phyloP scores from a whole-genome alignment of 441 rosid genomes.

The Populus hybrid region DNA sequence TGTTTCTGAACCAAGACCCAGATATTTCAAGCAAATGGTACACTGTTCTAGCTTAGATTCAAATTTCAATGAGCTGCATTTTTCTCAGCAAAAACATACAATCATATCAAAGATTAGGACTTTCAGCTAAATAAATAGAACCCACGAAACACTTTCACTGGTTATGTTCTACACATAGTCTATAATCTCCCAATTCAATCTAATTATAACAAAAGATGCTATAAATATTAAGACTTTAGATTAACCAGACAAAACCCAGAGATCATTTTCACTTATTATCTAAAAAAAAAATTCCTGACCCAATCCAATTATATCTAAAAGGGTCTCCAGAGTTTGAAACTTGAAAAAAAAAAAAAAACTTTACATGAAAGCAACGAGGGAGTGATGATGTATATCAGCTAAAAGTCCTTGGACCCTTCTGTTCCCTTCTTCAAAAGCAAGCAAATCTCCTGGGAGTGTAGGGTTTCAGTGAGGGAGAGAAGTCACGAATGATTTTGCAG shows the following conservation, averaged over 20 bases:
- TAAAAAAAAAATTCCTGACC: neutral
- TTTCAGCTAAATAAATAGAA: neutral
- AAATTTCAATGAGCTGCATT: neutral
- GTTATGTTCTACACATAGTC: neutral
- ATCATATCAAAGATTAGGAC: neutral
- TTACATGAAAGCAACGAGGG: too few relatives aligned
- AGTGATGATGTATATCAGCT: too few relatives aligned
- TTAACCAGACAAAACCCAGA: neutral
- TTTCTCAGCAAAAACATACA: neutral
- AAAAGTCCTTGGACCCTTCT: too few relatives aligned
- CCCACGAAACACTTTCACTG: neutral
- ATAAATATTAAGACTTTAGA: neutral
- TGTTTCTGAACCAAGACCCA: neutral
- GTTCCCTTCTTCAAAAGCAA: too few relatives aligned
- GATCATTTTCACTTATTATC: neutral
- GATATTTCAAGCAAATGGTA: neutral
- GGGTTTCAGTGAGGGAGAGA: too few relatives aligned
- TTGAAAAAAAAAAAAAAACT: neutral
- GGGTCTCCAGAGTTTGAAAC: neutral
- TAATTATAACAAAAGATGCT: neutral
- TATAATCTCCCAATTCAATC: neutral
- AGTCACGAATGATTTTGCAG: too few relatives aligned
- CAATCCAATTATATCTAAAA: conserved; percentile 10
- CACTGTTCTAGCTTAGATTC: neutral
- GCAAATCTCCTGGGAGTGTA: too few relatives aligned